Conservation (phyloP, 371 early-diverging fungal genomes). For the Mucor saturninus region DNA sequence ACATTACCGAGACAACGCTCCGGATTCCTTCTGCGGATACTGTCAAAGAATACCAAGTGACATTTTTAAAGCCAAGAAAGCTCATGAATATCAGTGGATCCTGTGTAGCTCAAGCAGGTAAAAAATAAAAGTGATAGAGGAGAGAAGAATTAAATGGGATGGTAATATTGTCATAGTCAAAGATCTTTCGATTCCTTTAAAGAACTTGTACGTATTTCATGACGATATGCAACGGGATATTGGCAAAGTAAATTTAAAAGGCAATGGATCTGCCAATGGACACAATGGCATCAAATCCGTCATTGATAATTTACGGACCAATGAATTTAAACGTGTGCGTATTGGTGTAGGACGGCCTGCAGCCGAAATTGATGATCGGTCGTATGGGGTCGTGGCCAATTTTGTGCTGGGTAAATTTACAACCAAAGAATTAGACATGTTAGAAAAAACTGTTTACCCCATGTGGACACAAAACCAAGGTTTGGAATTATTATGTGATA, state of each 20-base stretch:
- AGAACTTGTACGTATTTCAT: slow-evolving; percentile 69
- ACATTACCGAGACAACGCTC: slow-evolving; percentile 41
- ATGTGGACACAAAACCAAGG: slow-evolving; percentile 26
- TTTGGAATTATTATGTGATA: slow-evolving; percentile 21
- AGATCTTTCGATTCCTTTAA: slow-evolving; percentile 41
- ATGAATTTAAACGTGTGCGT: slow-evolving; percentile 63
- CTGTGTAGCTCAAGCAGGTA: slow-evolving; percentile 73
- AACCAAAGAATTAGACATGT: slow-evolving; percentile 42
- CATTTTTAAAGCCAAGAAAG: slow-evolving; percentile 65
- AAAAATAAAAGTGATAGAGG: background rate
- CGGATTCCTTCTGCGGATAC: slow-evolving; percentile 21
- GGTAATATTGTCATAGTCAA: slow-evolving; percentile 29
- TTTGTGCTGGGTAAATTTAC: slow-evolving; percentile 68
- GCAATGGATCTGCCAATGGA: slow-evolving; percentile 65
- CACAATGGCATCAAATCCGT: slow-evolving; percentile 83
- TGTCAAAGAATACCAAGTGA: slow-evolving; percentile 45
- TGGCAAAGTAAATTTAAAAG: slow-evolving; percentile 67
- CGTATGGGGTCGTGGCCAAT: slow-evolving; percentile 53
- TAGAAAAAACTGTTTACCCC: slow-evolving; percentile 47
- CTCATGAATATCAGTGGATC: slow-evolving; percentile 78
- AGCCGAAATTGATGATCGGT: slow-evolving; percentile 33
- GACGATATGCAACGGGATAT: slow-evolving; percentile 79
- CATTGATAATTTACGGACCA: slow-evolving; percentile 53
- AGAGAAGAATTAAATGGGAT: background rate
- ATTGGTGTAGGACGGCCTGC: slow-evolving; percentile 74